phyloP scores from a whole-genome alignment of 2,329 filamentous ascomycete species.

The Parastagonospora avenae region DNA sequence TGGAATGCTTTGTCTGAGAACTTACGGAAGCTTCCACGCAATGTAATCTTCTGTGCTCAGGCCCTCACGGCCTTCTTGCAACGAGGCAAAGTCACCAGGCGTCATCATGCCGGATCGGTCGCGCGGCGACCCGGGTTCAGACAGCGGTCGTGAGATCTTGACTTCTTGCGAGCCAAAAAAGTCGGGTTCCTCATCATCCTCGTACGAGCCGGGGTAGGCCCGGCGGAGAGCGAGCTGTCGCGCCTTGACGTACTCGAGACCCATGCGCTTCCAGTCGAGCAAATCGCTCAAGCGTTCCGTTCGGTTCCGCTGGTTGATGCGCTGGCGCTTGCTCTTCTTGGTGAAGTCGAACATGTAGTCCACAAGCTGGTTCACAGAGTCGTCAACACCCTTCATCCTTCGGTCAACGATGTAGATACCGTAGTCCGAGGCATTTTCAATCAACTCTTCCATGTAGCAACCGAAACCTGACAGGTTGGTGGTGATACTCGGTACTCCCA shows the following conservation, averaged over 20 bases:
- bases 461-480: slow-evolving; percentile 98
- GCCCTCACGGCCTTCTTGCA: slow-evolving; percentile 93
- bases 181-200: slow-evolving; percentile 76
- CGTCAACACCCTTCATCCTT: slow-evolving; percentile 91
- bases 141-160: slow-evolving; percentile 94
- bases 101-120: slow-evolving; percentile 98
- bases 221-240: slow-evolving; percentile 88
- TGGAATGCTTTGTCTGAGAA: slow-evolving; percentile 38
- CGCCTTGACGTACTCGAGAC: slow-evolving; percentile 98
- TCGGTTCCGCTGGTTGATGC: slow-evolving; percentile 97
- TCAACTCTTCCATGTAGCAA: slow-evolving; percentile 99
- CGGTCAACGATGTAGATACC: slow-evolving; percentile 99
- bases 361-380: slow-evolving; percentile 93
- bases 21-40: slow-evolving; percentile 97
- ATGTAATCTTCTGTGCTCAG: slow-evolving; percentile 97
- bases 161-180: slow-evolving; percentile 92
- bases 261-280: slow-evolving; percentile 99
- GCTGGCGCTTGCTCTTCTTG: slow-evolving; percentile 89
- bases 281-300: slow-evolving; percentile 94
- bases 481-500: slow-evolving; percentile 98
- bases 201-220: slow-evolving; percentile 88
- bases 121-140: slow-evolving; percentile 88
- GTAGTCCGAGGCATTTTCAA: slow-evolving; percentile 97
- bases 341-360: slow-evolving; percentile 94
- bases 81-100: slow-evolving; percentile 92